A percentile compares a stretch with the other conserved stretches of the same genome.
Conservation (phyloP, 2,329 filamentous ascomycete genomes). For the Xylaria sp. region DNA sequence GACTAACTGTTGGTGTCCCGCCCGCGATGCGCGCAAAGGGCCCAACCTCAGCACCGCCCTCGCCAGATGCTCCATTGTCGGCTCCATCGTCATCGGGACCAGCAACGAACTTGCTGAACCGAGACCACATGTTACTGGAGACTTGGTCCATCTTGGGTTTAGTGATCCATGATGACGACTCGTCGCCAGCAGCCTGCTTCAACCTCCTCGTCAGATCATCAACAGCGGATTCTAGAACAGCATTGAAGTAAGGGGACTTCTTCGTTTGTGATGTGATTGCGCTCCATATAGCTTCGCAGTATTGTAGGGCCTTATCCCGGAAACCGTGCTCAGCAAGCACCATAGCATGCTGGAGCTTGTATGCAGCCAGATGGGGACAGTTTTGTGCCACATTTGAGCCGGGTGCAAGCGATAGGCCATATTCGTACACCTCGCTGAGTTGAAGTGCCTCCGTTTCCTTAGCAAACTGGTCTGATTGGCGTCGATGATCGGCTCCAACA, state of each 20-base stretch:
- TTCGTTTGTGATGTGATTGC: constrained; percentile 84
- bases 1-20: constrained; percentile 79
- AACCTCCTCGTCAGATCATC: constrained; percentile 87
- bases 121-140: constrained; percentile 87
- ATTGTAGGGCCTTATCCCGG: constrained; percentile 84
- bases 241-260: constrained; percentile 87
- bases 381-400: constrained; percentile 64
- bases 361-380: constrained; percentile 85
- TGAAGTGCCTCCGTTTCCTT: constrained; percentile 88
- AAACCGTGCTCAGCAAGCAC: constrained; percentile 85
- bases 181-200: constrained; percentile 85
- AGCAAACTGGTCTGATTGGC: constrained; percentile 75
- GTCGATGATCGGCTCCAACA: constrained; percentile 83
- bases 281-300: constrained; percentile 84
- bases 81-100: constrained; percentile 83
- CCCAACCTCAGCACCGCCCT: constrained; percentile 70
- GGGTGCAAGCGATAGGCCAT: constrained; percentile 78
- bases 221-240: constrained; percentile 76
- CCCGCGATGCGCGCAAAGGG: constrained; percentile 85
- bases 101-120: constrained; percentile 95
- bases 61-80: constrained; percentile 66
- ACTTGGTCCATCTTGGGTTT: constrained; percentile 97
- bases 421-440: constrained; percentile 96
- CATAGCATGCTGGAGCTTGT: constrained; percentile 90
- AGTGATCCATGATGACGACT: constrained; percentile 87